Base-by-base conservation (phyloP, 23 red algal genomes). In the Gracilariopsis chorda region DNA sequence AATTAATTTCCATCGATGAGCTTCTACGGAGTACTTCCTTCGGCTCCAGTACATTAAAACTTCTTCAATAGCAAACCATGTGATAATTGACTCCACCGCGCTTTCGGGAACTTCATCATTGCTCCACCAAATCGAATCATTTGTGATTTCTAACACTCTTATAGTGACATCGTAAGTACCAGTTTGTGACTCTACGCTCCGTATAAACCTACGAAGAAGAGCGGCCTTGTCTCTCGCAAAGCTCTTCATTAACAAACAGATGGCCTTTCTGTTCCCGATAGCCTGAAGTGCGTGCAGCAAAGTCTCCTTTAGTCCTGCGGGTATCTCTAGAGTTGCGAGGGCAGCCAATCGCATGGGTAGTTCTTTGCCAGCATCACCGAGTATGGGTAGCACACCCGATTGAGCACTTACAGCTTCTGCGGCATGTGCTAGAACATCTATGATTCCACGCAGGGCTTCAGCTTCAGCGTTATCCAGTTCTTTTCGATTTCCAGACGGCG, bases 51-150 rank as follows among this genome's bases (percentile, higher is more conserved):
- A 82, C 58, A 72, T 70, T 35, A 91, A 46, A 1, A 91, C 88
- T 51, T 91, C 88, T 37, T 91, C 88, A 20, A 81, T 56, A 32
- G 75, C 88, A 81, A 91, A 91, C 74, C 85, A 89, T 78, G 36
- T 55, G 1, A 56, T 48, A 27, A 91, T 58, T 28, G 75, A 68
- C 49, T 80, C 88, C 19, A 82, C 60, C 20, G 77, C 76, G 33
- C 57, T 47, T 27, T 73, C 62, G 12, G 75, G 74, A 51, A 91
- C 16, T 56, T 80, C 75, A 82, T 91, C 62, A 21, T 91, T 59
- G 41, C 36, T 65, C 88, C 88, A 91, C 23, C 12, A 82, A 20
- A 72, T 20, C 3, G 58, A 62, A 5, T 67, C 62, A 24, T 56
- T 41, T 20, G 88, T 46, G 51, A 91, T 51, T 32, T 81, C 75